These are phyloP conservation scores for Cocos nucifera DNA, from an alignment of 176 grass and related monocot genomes.

Conservation along the genomic window DNA sequence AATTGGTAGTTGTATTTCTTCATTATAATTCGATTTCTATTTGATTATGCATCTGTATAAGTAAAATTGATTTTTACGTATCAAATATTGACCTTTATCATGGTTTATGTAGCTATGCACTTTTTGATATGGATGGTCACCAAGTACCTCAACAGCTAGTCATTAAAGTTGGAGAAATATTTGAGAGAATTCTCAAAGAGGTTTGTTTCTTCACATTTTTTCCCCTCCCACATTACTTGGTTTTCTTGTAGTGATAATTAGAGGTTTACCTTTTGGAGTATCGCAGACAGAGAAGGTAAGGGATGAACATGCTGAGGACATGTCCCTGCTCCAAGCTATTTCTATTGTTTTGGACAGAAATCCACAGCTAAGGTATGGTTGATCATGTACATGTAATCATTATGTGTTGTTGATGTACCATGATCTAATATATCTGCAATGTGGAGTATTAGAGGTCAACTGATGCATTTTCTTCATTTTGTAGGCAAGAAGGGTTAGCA, in stretches of 20 bases:
- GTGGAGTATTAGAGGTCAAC: no score
- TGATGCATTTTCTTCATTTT: conserved; percentile 4
- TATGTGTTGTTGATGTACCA: no score
- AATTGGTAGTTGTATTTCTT: conserved; percentile 28
- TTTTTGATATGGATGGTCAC: conserved; percentile 76
- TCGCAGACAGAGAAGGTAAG: conserved; percentile 58
- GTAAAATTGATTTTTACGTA: background rate
- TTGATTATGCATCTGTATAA: no score
- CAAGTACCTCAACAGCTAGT: conserved; percentile 81
- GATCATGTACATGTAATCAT: no score
- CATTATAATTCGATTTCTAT: conserved; percentile 33
- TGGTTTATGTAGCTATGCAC: conserved; percentile 58
- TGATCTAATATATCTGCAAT: no score
- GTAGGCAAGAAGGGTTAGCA: conserved; percentile 60
- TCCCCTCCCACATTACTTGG: background rate
- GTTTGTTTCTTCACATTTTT: conserved; percentile 14
- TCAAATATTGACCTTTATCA: background rate
- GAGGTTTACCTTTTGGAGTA: conserved; percentile 4
- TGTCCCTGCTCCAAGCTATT: conserved; percentile 77
- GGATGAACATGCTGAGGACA: conserved; percentile 64
- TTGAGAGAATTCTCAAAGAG: conserved; percentile 93
- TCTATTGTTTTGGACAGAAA: conserved; percentile 79
- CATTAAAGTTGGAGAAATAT: conserved; percentile 76
- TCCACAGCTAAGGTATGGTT: conserved; percentile 56
- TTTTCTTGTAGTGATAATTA: conserved; percentile 1